phyloP scores from a whole-genome alignment of 768 basidiomycete species.

The Leccinum rimulosum region DNA sequence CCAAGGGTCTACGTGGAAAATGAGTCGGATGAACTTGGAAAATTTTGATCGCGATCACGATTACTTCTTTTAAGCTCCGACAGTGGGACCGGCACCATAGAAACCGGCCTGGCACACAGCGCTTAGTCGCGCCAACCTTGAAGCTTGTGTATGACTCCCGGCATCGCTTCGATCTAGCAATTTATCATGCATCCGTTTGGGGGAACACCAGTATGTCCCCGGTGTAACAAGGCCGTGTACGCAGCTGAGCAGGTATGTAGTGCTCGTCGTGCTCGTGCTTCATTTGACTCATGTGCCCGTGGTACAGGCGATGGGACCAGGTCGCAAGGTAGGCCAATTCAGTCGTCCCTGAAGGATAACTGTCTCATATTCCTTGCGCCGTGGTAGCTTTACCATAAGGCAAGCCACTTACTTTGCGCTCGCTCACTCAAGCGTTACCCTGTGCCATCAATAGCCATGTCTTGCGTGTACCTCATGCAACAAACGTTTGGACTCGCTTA shows the following conservation, averaged over 20 bases:
- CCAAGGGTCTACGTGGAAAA: no score
- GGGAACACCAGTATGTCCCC: conserved; percentile 68
- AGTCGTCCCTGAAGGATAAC: conserved; percentile 1
- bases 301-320: conserved; percentile 77
- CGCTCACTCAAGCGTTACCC: conserved; percentile 1
- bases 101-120: conserved; percentile 6
- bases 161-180: conserved; percentile 9
- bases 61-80: conserved; percentile 43
- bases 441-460: conserved; percentile 55
- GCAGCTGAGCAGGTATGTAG: conserved; percentile 77
- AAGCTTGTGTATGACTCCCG: neutral
- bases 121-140: no score
- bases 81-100: no score
- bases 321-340: conserved; percentile 64
- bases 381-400: conserved; percentile 76
- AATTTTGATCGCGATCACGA: conserved; percentile 23
- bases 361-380: neutral
- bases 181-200: conserved; percentile 67
- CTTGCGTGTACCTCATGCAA: conserved; percentile 73
- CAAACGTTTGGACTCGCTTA: conserved; percentile 74
- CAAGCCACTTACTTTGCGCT: conserved; percentile 16
- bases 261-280: neutral
- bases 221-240: conserved; percentile 77
- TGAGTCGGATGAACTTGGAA: no score
- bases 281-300: conserved; percentile 8